phyloP scores from a whole-genome alignment of 2,329 filamentous ascomycete genomes.

The Cercospora zeae-maydis region DNA sequence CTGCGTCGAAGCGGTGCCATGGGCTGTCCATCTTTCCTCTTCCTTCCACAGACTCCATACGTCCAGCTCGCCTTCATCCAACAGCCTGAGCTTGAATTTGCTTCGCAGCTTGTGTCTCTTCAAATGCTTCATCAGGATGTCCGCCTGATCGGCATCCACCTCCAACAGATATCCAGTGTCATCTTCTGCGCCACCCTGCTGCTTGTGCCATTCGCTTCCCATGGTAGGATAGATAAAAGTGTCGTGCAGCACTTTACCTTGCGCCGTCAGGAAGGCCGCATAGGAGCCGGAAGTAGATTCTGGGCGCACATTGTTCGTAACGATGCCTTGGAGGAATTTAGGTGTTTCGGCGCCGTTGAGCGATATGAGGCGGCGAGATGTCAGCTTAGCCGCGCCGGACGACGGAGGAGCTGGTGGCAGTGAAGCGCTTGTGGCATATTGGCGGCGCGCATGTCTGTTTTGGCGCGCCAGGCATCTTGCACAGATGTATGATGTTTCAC shows the following conservation, averaged over 20 bases:
- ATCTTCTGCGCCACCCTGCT: constrained; percentile 24
- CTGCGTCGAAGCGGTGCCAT: constrained; percentile 18
- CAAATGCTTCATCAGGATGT: constrained; percentile 65
- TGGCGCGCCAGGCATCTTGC: constrained; percentile 23
- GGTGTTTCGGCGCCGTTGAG: constrained; percentile 75
- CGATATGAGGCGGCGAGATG: constrained; percentile 74
- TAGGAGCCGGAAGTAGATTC: constrained; percentile 60
- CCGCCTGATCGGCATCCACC: constrained; percentile 66
- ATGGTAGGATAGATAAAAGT: constrained; percentile 77
- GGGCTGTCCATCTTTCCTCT: constrained; percentile 37
- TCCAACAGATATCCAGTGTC: constrained; percentile 71
- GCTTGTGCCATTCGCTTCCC: constrained; percentile 32
- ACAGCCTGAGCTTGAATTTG: constrained; percentile 66
- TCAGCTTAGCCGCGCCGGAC: constrained; percentile 55
- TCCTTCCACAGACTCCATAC: constrained; percentile 76
- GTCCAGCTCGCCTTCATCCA: constrained; percentile 61
- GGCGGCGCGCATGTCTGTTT: constrained; percentile 7
- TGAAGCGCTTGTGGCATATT: constrained; percentile 15
- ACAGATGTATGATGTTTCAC: constrained; percentile 23
- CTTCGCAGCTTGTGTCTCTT: constrained; percentile 81
- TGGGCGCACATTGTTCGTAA: constrained; percentile 67
- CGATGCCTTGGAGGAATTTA: constrained; percentile 82
- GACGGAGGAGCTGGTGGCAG: constrained; percentile 47
- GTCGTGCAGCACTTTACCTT: constrained; percentile 79
- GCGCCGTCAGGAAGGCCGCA: constrained; percentile 77